phyloP scores from a whole-genome alignment of 2,329 filamentous ascomycete species.

The Lachnellula occidentalis region DNA sequence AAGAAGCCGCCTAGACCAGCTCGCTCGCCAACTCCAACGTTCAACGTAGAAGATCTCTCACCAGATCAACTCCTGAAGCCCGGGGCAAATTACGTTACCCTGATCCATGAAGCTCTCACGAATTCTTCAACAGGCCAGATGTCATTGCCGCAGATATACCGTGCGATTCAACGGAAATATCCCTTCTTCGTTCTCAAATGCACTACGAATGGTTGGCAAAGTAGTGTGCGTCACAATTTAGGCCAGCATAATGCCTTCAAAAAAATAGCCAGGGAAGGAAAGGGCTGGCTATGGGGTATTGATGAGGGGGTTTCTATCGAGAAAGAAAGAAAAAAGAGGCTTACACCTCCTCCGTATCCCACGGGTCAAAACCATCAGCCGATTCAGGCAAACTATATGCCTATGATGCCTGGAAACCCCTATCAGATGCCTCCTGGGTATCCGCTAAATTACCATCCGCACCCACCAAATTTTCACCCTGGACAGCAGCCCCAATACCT shows the following conservation, averaged over 20 bases:
- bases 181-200: slow-evolving; percentile 52
- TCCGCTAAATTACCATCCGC: slow-evolving; percentile 8
- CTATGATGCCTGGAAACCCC: slow-evolving; percentile 17
- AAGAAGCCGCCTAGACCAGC: slow-evolving; percentile 41
- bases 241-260: slow-evolving; percentile 50
- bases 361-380: slow-evolving; percentile 23
- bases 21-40: slow-evolving; percentile 48
- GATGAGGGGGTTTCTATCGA: slow-evolving; percentile 48
- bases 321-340: slow-evolving; percentile 46
- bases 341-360: slow-evolving; percentile 38
- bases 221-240: slow-evolving; percentile 58
- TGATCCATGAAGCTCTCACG: slow-evolving; percentile 52
- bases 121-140: slow-evolving; percentile 44
- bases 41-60: slow-evolving; percentile 53
- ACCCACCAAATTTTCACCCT: slow-evolving; percentile 20
- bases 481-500: slow-evolving; percentile 22
- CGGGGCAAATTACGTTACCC: slow-evolving; percentile 49
- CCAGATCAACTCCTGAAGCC: slow-evolving; percentile 69
- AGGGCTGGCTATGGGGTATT: slow-evolving; percentile 53
- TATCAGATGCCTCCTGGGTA: slow-evolving; percentile 23
- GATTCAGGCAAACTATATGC: slow-evolving; percentile 11
- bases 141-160: slow-evolving; percentile 55
- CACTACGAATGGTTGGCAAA: slow-evolving; percentile 53
- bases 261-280: slow-evolving; percentile 47
- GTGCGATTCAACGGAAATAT: slow-evolving; percentile 51